Base-by-base conservation (phyloP, 176 grass and related monocot genomes). In the Typha latifolia region DNA sequence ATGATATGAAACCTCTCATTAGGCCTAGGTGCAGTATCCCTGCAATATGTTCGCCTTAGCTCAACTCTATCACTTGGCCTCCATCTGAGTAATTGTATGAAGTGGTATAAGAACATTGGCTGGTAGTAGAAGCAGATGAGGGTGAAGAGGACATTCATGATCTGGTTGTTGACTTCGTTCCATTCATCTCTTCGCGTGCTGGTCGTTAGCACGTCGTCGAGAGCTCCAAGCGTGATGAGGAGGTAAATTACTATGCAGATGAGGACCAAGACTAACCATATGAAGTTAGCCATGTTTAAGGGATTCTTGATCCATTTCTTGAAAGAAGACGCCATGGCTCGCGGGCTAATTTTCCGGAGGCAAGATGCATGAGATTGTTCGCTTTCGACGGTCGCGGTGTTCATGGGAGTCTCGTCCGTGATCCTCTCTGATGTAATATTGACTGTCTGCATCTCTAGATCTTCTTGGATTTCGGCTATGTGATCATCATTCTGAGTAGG, bases 71-170 rank as follows among this genome's bases (percentile, higher is more conserved):
- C 89, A 20, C 51, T 61, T 7, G 66, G 29, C 24, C 70, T 72
- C 94, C 94, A 99, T 63, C 84, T 84, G 74, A 87, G 73, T 56
- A 93, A 67, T 18, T 93, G 79, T 20, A 90, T 70, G 4, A 99
- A 69, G 51, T 99, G 94, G 78, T 99, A 87, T 69, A 83, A 87
- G 66, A 99, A 67, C 56, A 67, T 90, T 53, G 94, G 94, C 57
- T 99, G 85, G 62, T 93, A 83, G 73, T 93, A 99, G n/a, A 99
- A 57, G 75, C 89, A 99, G 86, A 99, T 87, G 81, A 93, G 83
- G 63, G 94, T 99, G 79, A 99, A 93, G 77, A 99, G 83, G 69
- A 89, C 94, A 68, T 99, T 99, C 20, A 99, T 79, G 61, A 99
- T 90, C 77, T 99, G 94, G 72, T 99, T 93, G 73, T 74, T 68